Percentiles rank a stretch among this genome's conserved stretches.
Conservation (phyloP, 2,329 filamentous ascomycete genomes). For the Penicillium hordei region DNA sequence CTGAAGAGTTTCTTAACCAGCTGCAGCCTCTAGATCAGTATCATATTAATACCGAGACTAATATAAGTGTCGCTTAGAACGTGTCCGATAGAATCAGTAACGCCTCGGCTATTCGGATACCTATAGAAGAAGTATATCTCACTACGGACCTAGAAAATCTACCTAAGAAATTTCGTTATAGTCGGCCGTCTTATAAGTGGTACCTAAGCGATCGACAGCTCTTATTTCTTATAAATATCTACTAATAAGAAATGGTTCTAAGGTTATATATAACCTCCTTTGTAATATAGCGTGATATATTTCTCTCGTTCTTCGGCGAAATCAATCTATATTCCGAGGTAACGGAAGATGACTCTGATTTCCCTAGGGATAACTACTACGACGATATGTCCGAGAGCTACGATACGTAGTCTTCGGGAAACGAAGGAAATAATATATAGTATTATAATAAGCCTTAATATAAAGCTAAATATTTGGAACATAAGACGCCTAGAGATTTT, state of each 20-base stretch:
- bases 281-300: constrained; percentile 6
- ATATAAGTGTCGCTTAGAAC: background rate
- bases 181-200: background rate
- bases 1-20: constrained; percentile 6
- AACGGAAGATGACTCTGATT: background rate
- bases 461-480: background rate
- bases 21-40: constrained; percentile 5
- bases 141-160: constrained; percentile 2
- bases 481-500: too few relatives aligned
- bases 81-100: background rate
- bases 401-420: background rate
- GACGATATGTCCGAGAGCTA: background rate
- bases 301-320: constrained; percentile 5
- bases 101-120: background rate
- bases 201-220: constrained; percentile 5
- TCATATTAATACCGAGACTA: background rate
- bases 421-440: background rate
- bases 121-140: constrained; percentile 4
- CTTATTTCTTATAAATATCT: constrained; percentile 2
- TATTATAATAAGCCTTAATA: background rate
- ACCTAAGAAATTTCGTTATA: constrained; percentile 3
- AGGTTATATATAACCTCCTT: background rate
- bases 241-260: background rate
- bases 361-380: background rate
- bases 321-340: background rate